Evolutionary conservation across 345 rosid species (phyloP), one percentile per base, ranked within the genome.

Genomic region (Toxicodendron radicans): DNA sequence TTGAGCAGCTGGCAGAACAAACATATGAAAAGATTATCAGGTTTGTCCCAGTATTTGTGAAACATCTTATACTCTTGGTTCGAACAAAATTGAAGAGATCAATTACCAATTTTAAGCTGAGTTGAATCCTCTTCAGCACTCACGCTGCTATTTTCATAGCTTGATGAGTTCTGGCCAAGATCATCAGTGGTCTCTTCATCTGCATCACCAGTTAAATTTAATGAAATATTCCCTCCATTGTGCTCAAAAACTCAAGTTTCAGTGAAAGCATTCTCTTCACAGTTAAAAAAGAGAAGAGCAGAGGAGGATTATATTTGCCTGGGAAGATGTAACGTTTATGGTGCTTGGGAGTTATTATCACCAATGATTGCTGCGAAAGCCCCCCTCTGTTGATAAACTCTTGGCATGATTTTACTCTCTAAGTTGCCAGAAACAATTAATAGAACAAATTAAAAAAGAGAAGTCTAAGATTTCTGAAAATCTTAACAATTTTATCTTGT

Each of bases 271-370:
- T n/a, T n/a, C n/a, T n/a, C n/a, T n/a, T n/a, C n/a, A n/a, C n/a
- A 53, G 16, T 56, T 3, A n/a, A 64, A 53, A 57, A 30, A 5
- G 20, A 33, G 41, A 56, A 51, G 13, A 27, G 61, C n/a, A 41
- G 57, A 38, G 75, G 54, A 62, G 64, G 51, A 30, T 23, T 23
- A 59, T 24, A 72, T 48, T 75, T 88, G 87, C 97, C 97, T 78
- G 94, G 91, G 75, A 87, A 76, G 76, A 86, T 82, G 83, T 92
- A 95, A 35, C 81, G 89, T 76, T 81, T 88, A 46, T 91, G 87
- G 83, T 88, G 79, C 76, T 71, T 80, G 11, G 90, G 87, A 74
- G 80, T 72, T 10, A 81, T 76, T 30, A 89, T 66, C n/a, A 73
- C 66, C 78, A 83, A 75, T 43, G 79, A 85, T 30, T 90, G 91